Conservation (phyloP, 2,329 filamentous ascomycete species). For the Conoideocrella luteorostrata region DNA sequence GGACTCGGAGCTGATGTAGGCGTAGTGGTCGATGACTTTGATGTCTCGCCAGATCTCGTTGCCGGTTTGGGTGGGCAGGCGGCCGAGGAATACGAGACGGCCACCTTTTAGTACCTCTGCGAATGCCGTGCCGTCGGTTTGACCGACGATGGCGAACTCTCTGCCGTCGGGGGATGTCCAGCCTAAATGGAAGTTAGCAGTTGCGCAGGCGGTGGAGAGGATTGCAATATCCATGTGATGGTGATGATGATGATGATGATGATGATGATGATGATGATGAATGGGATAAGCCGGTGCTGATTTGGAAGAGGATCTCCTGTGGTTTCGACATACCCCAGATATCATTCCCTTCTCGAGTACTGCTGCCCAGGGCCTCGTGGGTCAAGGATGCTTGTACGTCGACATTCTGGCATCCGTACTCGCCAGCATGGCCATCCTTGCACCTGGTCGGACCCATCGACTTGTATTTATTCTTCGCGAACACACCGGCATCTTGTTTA, state of each 20-base stretch:
- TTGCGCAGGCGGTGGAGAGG: too few species aligned
- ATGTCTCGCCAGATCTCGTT: constrained; percentile 33
- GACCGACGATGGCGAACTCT: constrained; percentile 39
- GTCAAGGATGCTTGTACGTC: constrained; percentile 30
- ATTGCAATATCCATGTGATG: too few species aligned
- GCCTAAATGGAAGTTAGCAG: constrained; percentile 1
- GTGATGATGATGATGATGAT: too few species aligned
- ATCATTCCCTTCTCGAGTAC: constrained; percentile 28
- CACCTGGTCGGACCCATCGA: neutral
- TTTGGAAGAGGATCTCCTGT: too few species aligned
- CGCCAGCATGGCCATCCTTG: constrained; percentile 13
- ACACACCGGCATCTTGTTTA: constrained; percentile 2
- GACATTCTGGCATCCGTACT: constrained; percentile 27
- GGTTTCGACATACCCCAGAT: constrained; percentile 24
- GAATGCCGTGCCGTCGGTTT: constrained; percentile 41
- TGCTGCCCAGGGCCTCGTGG: constrained; percentile 28
- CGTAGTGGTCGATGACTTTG: constrained; percentile 28
- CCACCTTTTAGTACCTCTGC: constrained; percentile 36
- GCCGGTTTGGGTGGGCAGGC: constrained; percentile 34
- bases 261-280: too few species aligned
- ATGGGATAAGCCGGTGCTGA: too few species aligned
- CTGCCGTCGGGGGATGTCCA: constrained; percentile 24
- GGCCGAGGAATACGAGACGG: constrained; percentile 36
- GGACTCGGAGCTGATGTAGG: constrained; percentile 36
- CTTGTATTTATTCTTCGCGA: neutral